Evolutionary conservation across 108 stramenopile genomes (phyloP).

Genomic region (Pseudonitzschia multistriata): DNA sequence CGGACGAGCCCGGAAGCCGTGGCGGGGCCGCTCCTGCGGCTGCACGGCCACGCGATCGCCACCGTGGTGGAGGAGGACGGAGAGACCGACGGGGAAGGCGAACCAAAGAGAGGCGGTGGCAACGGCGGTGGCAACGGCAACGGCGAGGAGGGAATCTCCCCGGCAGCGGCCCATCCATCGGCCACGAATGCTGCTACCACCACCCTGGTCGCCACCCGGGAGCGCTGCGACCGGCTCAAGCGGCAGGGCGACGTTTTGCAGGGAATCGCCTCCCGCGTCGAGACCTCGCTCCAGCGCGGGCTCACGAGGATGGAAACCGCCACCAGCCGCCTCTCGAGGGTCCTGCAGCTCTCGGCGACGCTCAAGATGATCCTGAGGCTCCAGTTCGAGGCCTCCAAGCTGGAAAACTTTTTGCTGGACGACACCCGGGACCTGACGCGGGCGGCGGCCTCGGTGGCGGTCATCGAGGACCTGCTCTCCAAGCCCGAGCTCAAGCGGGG

Average conservation of each 20-base stretch:
- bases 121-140: constrained; percentile 6
- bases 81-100: too few relatives aligned
- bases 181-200: constrained; percentile 10
- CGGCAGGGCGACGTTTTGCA: constrained; percentile 73
- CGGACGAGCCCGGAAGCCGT: constrained; percentile 75
- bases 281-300: constrained; percentile 60
- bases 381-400: constrained; percentile 75
- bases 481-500: constrained; percentile 43
- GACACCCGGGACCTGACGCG: constrained; percentile 80
- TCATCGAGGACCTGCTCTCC: constrained; percentile 71
- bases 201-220: constrained; percentile 42
- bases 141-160: background rate
- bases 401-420: constrained; percentile 63
- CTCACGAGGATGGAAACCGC: constrained; percentile 70
- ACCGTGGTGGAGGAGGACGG: constrained; percentile 20
- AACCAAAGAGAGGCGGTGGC: too few relatives aligned
- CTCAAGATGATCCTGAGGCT: constrained; percentile 79
- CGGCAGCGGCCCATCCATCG: background rate
- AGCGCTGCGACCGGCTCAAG: constrained; percentile 63
- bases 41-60: constrained; percentile 64
- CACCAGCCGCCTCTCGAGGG: constrained; percentile 65
- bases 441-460: constrained; percentile 76
- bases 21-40: constrained; percentile 62
- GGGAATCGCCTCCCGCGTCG: constrained; percentile 62
- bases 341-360: constrained; percentile 59